A percentile compares a stretch with the other conserved stretches of the same genome.
Evolutionary conservation across 139 green algal species (phyloP).

Genomic region (Tetratostichococcus sp.): DNA sequence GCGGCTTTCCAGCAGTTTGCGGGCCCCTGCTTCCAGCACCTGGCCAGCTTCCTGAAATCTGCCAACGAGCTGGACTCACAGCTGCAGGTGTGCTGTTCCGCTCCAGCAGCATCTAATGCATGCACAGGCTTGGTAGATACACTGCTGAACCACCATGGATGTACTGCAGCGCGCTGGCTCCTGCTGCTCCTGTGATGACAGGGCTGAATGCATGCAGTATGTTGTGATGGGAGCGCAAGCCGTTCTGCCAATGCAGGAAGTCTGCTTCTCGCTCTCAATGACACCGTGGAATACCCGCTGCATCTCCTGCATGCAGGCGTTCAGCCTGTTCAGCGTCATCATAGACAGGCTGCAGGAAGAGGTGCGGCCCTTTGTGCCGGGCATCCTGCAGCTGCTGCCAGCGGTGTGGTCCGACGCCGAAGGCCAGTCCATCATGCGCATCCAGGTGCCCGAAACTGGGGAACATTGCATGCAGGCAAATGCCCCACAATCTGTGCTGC

Average conservation of each 20-base stretch:
- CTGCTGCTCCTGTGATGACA: not conserved
- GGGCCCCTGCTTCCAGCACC: conserved; percentile 34
- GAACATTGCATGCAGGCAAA: no score
- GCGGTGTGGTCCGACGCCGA: conserved; percentile 56
- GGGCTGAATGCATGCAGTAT: not conserved
- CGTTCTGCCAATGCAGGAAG: no score
- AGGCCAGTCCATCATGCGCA: conserved; percentile 73
- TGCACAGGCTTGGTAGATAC: no score
- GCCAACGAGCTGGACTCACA: conserved; percentile 67
- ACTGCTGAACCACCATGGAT: no score
- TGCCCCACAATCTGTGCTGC: no score
- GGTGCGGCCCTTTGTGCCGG: conserved; percentile 41
- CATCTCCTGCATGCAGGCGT: conserved; percentile 45
- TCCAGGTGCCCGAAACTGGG: conserved; percentile 51
- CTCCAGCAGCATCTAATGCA: no score
- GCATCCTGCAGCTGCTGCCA: conserved; percentile 64
- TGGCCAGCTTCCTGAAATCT: conserved; percentile 39
- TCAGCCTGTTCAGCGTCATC: conserved; percentile 68
- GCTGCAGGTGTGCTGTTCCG: conserved; percentile 40
- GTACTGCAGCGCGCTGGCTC: no score
- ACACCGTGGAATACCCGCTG: conserved; percentile 1
- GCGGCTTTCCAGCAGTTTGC: conserved; percentile 53
- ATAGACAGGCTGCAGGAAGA: conserved; percentile 65
- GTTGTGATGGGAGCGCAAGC: no score
- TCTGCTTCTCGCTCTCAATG: no score